Evolutionary conservation across 345 rosid species (phyloP).

Genomic region (Diplotaxis tenuifolia): DNA sequence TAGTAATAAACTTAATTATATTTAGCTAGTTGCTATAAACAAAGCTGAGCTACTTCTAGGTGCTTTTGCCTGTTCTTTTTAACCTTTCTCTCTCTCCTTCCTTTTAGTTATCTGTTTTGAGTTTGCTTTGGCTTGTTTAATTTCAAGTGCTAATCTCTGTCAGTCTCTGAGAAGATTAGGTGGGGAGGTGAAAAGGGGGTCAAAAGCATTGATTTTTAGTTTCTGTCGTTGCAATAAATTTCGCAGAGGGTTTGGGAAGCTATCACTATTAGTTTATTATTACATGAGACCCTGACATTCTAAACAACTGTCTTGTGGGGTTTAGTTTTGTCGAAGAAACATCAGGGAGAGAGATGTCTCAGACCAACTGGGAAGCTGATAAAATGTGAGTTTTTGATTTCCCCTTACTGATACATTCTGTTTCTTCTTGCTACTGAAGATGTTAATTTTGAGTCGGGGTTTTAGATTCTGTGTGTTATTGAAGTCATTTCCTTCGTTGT

Average conservation of each 20-base stretch:
- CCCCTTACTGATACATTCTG: not conserved
- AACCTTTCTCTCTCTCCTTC: slow-evolving; percentile 3
- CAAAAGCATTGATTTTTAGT: slow-evolving; percentile 3
- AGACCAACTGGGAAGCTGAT: slow-evolving; percentile 99
- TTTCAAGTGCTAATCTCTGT: slow-evolving; percentile 32
- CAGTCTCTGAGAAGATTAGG: slow-evolving; percentile 23
- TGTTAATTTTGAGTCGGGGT: too few relatives aligned
- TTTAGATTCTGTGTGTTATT: too few relatives aligned
- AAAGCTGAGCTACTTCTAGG: slow-evolving; percentile 33
- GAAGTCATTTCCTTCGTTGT: slow-evolving; percentile 9
- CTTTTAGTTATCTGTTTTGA: not conserved
- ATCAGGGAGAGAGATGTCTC: slow-evolving; percentile 55
- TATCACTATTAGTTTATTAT: slow-evolving; percentile 23
- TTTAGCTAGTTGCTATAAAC: slow-evolving; percentile 27
- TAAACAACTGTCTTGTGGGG: slow-evolving; percentile 38
- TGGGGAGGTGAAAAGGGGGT: slow-evolving; percentile 24
- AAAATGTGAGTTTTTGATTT: slow-evolving; percentile 70
- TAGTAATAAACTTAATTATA: not conserved
- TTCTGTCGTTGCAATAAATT: slow-evolving; percentile 34
- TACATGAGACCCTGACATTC: slow-evolving; percentile 45
- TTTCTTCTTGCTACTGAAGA: not conserved
- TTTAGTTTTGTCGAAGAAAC: slow-evolving; percentile 28
- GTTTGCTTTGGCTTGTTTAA: slow-evolving; percentile 2
- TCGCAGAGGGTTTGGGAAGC: slow-evolving; percentile 34
- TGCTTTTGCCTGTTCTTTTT: slow-evolving; percentile 28